Base-by-base conservation (phyloP, 768 basidiomycete genomes). In the Austroboletus festivus region DNA sequence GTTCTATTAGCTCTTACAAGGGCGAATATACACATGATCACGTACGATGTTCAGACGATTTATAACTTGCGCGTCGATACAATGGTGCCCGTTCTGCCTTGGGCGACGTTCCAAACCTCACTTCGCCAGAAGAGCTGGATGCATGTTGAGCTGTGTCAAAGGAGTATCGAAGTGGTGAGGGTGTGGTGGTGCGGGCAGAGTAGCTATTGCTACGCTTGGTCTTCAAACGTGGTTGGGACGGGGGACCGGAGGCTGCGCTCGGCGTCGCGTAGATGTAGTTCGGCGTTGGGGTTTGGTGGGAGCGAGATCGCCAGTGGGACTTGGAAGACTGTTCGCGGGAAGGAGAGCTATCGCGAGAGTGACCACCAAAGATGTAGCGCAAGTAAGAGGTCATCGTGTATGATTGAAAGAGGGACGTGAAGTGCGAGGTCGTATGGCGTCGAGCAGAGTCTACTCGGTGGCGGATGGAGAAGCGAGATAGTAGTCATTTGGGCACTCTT, bases 331-430 rank as follows among this genome's bases (percentile, higher is more conserved):
- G 51, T 42, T 57, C 55, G 55, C 60, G 58, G 33, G 56, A 49
- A 46, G 55, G 54, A 55, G 57, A 57, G 40, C 28, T 59, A 33
- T 65, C 61, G 13, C 62, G 63, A 37, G 61, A 53, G 46, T 64
- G 42, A 33, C 67, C 68, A 37, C 74, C 73, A 48, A 76, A 76
- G 55, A 75, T 64, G 50, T 62, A 75, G 51, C 78, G 78, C 49
- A 80, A 58, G 67, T 77, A 76, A 28, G 78, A 73, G 42, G 76
- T 70, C 78, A 79, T 50, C 48, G 55, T 61, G 23, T 24, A 18
- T 8, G 33, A 46, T 56, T 62, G 37, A 56, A 45, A 12, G 37
- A 34, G 42, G n/a, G 58, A 58, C 53, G 59, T 59, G 38, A 41
- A 40, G n/a, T n/a, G n/a, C n/a, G n/a, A n/a, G n/a, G n/a, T n/a